Base-by-base conservation (phyloP, 495 filamentous ascomycete genomes). In the Penicillium mononematosum region DNA sequence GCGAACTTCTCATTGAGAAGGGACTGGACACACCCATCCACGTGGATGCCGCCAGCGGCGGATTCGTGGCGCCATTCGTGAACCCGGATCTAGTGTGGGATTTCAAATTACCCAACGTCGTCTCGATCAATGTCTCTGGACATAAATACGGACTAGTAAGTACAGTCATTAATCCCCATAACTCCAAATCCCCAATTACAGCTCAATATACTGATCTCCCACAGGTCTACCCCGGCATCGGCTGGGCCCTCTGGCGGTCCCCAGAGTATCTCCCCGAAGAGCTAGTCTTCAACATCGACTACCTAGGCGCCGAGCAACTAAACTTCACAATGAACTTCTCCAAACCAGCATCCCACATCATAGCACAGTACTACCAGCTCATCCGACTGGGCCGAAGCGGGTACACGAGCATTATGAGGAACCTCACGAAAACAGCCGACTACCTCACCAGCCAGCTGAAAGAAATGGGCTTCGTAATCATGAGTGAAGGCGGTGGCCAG, bases 211-310 rank as follows among this genome's bases (percentile, higher is more conserved):
- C 45, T 36, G 34, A 31, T 38, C 0, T n/a, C 25, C 16, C 9
- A 12, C 17, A 62, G 59, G 59, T 94, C 42, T 96, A 94, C 70
- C 91, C 91, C 8, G 91, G 91, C 67, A 87, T 96, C 31, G 91
- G 91, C 55, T 96, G 91, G 91, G 86, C 90, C 24, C 81, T 95
- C 57, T 96, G 90, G 90, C 81, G 90, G 29, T 81, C 85, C 45
- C 84, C 87, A 1, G 82, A 91, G 58, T 93, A 80, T 70, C 81
- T 96, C 0, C 91, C 91, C 16, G 77, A 91, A 67, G 91, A 95
- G 64, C 85, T 96, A 20, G 87, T 96, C 67, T 95, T 96, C 84
- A 95, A 93, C 80, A 92, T 95, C 82, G 93, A 95, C 78, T 96
- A 96, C 70, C 86, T 96, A 4, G 91, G 91, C 45, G 88, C 91